A percentile compares a stretch with the other conserved stretches of the same genome.
phyloP scores from a whole-genome alignment of 2,329 filamentous ascomycete species.

The Trichoderma sp. region DNA sequence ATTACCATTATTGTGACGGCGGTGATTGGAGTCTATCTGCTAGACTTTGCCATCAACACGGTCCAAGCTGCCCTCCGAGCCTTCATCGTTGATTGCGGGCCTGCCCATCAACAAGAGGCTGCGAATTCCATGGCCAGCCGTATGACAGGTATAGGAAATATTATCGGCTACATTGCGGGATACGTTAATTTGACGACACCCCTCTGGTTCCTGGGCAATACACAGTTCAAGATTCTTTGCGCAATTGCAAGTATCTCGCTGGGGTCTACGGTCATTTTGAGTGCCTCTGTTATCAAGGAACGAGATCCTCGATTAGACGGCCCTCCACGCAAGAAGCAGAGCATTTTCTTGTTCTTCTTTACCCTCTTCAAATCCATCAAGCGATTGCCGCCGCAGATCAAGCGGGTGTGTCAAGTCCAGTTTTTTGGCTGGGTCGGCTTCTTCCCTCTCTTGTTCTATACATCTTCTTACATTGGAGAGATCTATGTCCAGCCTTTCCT shows the following conservation, averaged over 20 bases:
- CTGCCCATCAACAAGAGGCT: constrained; percentile 87
- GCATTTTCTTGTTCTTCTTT: constrained; percentile 76
- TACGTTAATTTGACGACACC: constrained; percentile 76
- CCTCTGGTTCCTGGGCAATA: constrained; percentile 78
- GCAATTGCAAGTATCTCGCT: constrained; percentile 79
- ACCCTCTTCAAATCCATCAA: constrained; percentile 75
- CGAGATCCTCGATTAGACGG: constrained; percentile 76
- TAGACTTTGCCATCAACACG: constrained; percentile 96
- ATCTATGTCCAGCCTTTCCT: constrained; percentile 87
- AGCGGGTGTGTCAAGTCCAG: constrained; percentile 78
- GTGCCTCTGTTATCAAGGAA: constrained; percentile 69
- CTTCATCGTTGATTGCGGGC: constrained; percentile 91
- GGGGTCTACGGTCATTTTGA: constrained; percentile 67
- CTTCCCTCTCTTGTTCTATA: constrained; percentile 95
- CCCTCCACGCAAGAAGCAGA: constrained; percentile 59
- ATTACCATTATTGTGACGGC: constrained; percentile 73
- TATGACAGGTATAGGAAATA: constrained; percentile 84
- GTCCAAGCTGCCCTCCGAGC: constrained; percentile 90
- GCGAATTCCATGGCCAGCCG: constrained; percentile 95
- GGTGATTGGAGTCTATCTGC: constrained; percentile 81
- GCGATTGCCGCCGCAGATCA: constrained; percentile 78
- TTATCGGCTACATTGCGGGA: constrained; percentile 84
- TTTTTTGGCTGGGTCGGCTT: constrained; percentile 92
- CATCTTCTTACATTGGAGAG: constrained; percentile 89
- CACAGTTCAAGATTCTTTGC: constrained; percentile 91